Evolutionary conservation across 768 basidiomycete genomes (phyloP).

Genomic region (Leccinum truebloodii): DNA sequence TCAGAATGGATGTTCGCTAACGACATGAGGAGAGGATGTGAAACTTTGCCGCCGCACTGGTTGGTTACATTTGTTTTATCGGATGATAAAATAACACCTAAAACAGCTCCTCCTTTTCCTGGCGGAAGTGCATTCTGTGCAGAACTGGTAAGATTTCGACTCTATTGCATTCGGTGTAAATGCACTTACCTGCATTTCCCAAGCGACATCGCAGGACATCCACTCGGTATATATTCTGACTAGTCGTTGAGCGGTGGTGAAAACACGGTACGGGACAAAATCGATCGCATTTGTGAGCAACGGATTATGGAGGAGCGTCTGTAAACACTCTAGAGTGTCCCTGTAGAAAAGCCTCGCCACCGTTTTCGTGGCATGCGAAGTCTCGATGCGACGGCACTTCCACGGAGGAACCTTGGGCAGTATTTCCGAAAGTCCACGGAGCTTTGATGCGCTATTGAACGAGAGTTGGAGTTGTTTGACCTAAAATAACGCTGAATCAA

Average conservation of each 20-base stretch:
- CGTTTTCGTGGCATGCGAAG: neutral
- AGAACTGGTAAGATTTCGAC: neutral
- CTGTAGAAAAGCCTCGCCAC: neutral
- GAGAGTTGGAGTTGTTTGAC: constrained; percentile 21
- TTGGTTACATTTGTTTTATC: neutral
- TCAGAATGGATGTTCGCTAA: too few species aligned
- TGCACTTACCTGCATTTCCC: constrained; percentile 27
- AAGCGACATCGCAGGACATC: constrained; percentile 21
- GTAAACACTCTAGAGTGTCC: neutral
- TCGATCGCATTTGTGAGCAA: constrained; percentile 7
- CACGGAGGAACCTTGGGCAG: neutral
- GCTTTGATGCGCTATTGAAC: constrained; percentile 19
- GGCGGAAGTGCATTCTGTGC: neutral
- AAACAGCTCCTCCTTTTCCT: constrained; percentile 1
- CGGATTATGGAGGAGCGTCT: neutral
- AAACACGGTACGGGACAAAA: neutral
- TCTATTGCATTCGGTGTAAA: neutral
- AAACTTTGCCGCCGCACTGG: neutral
- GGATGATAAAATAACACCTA: neutral
- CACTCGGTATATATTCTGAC: neutral
- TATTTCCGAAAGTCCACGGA: neutral
- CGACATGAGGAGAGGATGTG: too few species aligned
- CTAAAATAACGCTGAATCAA: neutral
- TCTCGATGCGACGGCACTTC: neutral
- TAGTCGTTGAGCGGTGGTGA: neutral